Evolutionary conservation across 2,329 filamentous ascomycete genomes (phyloP).

Genomic region (Stylonectria norvegica): DNA sequence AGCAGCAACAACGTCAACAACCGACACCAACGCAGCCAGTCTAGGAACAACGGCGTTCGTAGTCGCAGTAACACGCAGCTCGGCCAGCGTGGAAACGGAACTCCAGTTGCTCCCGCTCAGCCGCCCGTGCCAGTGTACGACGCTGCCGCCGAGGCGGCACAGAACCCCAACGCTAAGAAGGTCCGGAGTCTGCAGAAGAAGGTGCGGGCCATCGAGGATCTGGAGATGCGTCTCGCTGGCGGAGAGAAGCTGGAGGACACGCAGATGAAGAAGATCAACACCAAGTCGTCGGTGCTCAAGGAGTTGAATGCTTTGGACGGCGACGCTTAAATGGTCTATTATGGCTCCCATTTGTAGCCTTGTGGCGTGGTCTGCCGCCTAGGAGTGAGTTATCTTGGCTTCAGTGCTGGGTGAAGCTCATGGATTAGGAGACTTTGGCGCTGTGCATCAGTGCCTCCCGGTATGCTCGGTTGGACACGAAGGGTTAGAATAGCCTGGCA

Average conservation of each 20-base stretch:
- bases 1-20: too few species aligned
- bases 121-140: conserved; percentile 37
- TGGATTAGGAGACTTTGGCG: too few species aligned
- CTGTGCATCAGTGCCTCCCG: too few species aligned
- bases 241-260: conserved; percentile 98
- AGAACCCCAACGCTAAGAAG: conserved; percentile 86
- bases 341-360: not conserved
- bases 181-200: conserved; percentile 92
- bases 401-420: too few species aligned
- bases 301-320: conserved; percentile 65
- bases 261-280: conserved; percentile 96
- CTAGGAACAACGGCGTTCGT: conserved; percentile 49
- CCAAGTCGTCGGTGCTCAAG: conserved; percentile 77
- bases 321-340: conserved; percentile 20
- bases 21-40: conserved; percentile 47
- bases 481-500: too few species aligned
- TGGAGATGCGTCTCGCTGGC: conserved; percentile 92
- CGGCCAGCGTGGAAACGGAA: conserved; percentile 29
- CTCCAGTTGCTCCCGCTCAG: conserved; percentile 17
- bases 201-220: conserved; percentile 92
- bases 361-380: too few species aligned
- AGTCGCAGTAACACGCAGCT: conserved; percentile 54
- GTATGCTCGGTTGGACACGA: too few species aligned
- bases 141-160: conserved; percentile 47
- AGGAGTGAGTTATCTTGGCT: too few species aligned